Base-by-base conservation (phyloP, 352 stramenopile genomes). In the Phytophthora quininea region DNA sequence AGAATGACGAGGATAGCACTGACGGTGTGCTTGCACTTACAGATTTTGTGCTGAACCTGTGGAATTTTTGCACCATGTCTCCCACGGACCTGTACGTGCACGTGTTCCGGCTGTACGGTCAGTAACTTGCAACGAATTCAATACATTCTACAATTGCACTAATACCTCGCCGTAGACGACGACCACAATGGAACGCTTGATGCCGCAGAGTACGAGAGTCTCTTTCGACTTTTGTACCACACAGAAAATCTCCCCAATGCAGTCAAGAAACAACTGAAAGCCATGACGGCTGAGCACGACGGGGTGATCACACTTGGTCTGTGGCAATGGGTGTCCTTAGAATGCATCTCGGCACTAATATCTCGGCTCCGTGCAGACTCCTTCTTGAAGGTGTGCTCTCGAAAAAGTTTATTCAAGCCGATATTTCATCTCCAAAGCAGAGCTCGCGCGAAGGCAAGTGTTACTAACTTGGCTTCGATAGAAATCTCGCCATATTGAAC, bases 21-120 rank as follows among this genome's bases (percentile, higher is more conserved):
- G 27, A 37, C 40, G 38, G 14, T 27, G 10, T 15, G 10, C 29
- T 11, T 37, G 15, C 30, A 4, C 15, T 48, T n/a, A 3, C 46
- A 82, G 78, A 86, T 67, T 87, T 89, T 53, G 51, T 89, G 11
- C 37, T 84, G 30, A 87, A 87, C 51, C 67, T 84, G 2, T 89
- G 80, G 80, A 89, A 83, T 33, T 84, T 87, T 43, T 87, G 80
- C 40, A 86, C 78, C 3, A 89, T 89, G 80, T 63, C 58, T 10
- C 9, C 45, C 5, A 61, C 69, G 48, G 71, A 84, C 30, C 58
- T 89, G 27, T 67, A 77, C 35, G 67, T 54, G 0, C 67, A 80
- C 32, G 60, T 89, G 1, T 89, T 86, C 55, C 59, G 61, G 42
- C 70, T 89, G n/a, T 86, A 86, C 46, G 76, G 76, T 81, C 56